Evolutionary conservation across 2,329 filamentous ascomycete genomes (phyloP), one percentile per base, ranked within the genome.

Genomic region (Aspergillus sergii): DNA sequence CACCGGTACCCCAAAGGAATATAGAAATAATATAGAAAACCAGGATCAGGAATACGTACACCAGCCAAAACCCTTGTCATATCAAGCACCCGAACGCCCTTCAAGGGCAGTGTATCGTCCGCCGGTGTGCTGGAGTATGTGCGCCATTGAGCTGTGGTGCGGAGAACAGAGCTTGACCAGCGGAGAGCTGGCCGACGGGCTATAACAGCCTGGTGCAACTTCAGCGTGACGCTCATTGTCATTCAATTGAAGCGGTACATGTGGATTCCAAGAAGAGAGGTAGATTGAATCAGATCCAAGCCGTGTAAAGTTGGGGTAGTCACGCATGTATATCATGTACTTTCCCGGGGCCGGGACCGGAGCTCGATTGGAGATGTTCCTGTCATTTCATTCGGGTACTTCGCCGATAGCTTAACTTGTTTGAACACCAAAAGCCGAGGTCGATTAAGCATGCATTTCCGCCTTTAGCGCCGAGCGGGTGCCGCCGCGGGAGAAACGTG

Each of bases 21-120:
- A 32, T 21, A 53, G 45, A 50, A 19, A 50, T 30, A 32, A 34
- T 39, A 39, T 16, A 34, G 28, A 48, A 57, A 56, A 14, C 14
- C 45, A 16, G 39, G 46, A 46, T 19, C 2, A 21, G 3, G 48
- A 63, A 61, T 16, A 85, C 90, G 80, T 83, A 97, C 94, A 62
- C 95, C 95, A 66, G 95, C 95, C 67, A 99, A 81, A 1, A 99
- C 95, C 80, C 95, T 87, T 4, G 94, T 98, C 93, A 99, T 96
- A 77, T 99, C 95, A 66, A 99, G 84, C 16, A 98, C 94, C 60
- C 91, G 89, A 70, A 95, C 90, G 1, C 95, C 95, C 41, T 92
- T 88, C 70, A 99, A 84, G 26, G 95, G 94, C 36, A 91, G 77
- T 19, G 82, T 84, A 32, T 80, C 81, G 57, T 80, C 74, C 53